These are phyloP conservation scores for Trichoderma endophyticum DNA, from an alignment of 2,329 filamentous ascomycete genomes.

Conservation along the genomic window DNA sequence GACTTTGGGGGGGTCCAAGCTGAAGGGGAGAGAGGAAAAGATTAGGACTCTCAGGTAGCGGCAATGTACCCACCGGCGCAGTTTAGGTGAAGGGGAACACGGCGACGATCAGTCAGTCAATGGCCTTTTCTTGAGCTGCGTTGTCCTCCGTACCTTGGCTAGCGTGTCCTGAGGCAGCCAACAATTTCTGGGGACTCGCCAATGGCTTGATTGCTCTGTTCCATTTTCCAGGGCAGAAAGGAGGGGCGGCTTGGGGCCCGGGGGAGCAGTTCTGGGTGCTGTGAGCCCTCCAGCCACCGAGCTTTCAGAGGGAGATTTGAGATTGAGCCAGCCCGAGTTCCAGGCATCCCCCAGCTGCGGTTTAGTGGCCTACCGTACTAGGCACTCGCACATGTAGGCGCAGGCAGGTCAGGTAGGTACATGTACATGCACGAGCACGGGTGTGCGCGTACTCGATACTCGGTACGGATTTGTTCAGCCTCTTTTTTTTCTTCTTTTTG, in stretches of 20 bases:
- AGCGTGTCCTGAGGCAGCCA: constrained; percentile 20
- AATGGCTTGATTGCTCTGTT: constrained; percentile 10
- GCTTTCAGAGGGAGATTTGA: not conserved
- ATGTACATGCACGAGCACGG: not conserved
- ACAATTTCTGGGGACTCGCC: constrained; percentile 17
- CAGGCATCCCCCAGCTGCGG: not conserved
- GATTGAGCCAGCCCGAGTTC: not conserved
- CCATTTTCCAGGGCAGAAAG: constrained; percentile 6
- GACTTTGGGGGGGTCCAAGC: not conserved
- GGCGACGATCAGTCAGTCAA: not conserved
- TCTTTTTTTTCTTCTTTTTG: not conserved
- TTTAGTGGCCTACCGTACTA: not conserved
- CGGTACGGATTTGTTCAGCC: not conserved
- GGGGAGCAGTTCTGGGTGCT: not conserved
- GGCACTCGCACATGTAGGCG: not conserved
- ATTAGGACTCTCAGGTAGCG: not conserved
- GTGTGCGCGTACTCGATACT: not conserved
- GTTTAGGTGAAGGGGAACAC: not conserved
- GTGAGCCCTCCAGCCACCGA: not conserved
- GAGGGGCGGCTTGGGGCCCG: not conserved
- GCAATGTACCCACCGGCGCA: not conserved
- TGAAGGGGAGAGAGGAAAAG: not conserved
- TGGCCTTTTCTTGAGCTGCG: not conserved
- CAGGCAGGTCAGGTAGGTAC: not conserved
- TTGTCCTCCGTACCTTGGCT: constrained; percentile 8